Conservation (phyloP, 352 stramenopile species). For the Pythium dissimile region DNA sequence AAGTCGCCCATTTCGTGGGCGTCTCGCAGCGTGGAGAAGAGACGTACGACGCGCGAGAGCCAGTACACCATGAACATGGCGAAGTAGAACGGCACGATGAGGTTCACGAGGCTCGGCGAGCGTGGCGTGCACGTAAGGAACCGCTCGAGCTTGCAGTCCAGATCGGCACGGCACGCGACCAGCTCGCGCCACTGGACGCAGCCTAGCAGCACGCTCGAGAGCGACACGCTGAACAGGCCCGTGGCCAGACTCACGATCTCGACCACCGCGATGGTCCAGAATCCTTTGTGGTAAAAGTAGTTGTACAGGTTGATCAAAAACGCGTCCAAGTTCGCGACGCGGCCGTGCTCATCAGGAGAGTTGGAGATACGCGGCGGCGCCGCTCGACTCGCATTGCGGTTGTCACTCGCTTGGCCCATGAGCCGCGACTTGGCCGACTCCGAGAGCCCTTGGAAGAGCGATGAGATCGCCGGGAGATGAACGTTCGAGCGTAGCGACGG, state of each 20-base stretch:
- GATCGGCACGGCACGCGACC: slow-evolving; percentile 71
- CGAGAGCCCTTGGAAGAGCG: slow-evolving; percentile 63
- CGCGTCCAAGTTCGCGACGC: slow-evolving; percentile 84
- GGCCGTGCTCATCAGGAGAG: slow-evolving; percentile 61
- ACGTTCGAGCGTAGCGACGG: slow-evolving; percentile 66
- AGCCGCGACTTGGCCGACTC: slow-evolving; percentile 50
- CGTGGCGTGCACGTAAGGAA: slow-evolving; percentile 66
- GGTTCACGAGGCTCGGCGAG: slow-evolving; percentile 45
- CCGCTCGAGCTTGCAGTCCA: slow-evolving; percentile 79
- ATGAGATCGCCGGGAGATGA: slow-evolving; percentile 76
- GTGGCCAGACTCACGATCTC: slow-evolving; percentile 91
- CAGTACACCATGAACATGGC: slow-evolving; percentile 94
- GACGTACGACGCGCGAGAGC: slow-evolving; percentile 76
- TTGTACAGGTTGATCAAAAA: slow-evolving; percentile 94
- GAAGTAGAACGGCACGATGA: slow-evolving; percentile 90
- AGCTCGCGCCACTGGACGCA: slow-evolving; percentile 95
- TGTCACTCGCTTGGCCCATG: neutral
- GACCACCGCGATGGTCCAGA: slow-evolving; percentile 85
- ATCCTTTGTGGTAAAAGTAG: slow-evolving; percentile 94
- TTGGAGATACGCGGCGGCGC: slow-evolving; percentile 27
- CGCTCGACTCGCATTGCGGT: neutral
- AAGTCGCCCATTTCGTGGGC: slow-evolving; percentile 90
- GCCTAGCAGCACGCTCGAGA: slow-evolving; percentile 93
- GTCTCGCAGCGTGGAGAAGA: slow-evolving; percentile 84
- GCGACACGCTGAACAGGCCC: slow-evolving; percentile 94